Base-by-base conservation (phyloP, 148 eudicot species). In the Arbutus unedo region DNA sequence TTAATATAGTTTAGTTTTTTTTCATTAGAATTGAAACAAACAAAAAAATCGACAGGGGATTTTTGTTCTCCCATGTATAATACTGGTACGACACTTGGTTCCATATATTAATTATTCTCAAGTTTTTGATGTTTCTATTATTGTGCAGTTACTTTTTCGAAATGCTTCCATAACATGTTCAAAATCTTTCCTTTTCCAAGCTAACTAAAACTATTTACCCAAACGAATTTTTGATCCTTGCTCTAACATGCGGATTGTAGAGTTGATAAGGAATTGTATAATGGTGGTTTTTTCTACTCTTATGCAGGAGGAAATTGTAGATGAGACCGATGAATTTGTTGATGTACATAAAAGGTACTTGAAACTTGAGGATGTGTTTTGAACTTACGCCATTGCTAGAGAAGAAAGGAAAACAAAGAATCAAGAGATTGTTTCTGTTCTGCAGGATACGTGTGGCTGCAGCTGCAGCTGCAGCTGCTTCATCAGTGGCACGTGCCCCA, bases 361-460 rank as follows among this genome's bases (percentile, higher is more conserved):
- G 25, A 64, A 67, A 50, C 50, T 81, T 3, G 31, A 83, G 62
- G 57, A 43, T 76, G 38, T 77, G 3, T 15, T n/a, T 13, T 43
- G 19, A 71, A 21, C 4, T 56, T 54, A 6, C 13, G 67, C 80
- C 31, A 1, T 16, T 80, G 19, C 48, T 74, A 72, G n/a, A 62
- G 23, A 18, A 19, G 38, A 43, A 57, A 6, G 6, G 19, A 5
- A 41, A 19, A 55, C n/a, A 62, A 21, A 71, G 43, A 56, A 51
- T 41, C 31, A 25, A n/a, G 16, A 50, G 55, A 66, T 64, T 77
- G 38, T 85, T 74, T 59, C 15, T 38, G 77, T 88, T 83, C 76
- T 87, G 88, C 91, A 96, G 99, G 91, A 94, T 96, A 89, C 97
- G 99, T 54, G 99, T 96, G 77, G 99, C 95, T 84, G 99, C 99